These are phyloP conservation scores for Scalesia atractyloides DNA, from an alignment of 129 eudicot species.

Conservation along the genomic window DNA sequence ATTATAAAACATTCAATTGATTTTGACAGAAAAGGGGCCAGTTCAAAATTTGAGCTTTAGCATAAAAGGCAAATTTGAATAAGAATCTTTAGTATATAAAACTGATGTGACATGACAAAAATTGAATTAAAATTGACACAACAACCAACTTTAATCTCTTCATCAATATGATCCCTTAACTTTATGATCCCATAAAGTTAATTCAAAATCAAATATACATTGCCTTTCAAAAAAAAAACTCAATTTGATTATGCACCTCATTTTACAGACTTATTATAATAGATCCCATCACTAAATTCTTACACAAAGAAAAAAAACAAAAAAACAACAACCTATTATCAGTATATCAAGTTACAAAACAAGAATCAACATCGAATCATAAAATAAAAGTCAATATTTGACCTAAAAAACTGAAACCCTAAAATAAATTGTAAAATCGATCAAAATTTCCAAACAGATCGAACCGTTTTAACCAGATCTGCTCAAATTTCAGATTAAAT, in stretches of 20 bases:
- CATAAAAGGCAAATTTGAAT: background rate
- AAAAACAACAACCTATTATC: background rate
- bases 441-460: constrained; percentile 9
- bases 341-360: background rate
- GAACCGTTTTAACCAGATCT: constrained; percentile 23
- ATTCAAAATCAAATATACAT: constrained; percentile 23
- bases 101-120: constrained; percentile 1
- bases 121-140: background rate
- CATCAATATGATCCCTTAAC: background rate
- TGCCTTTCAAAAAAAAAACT: background rate
- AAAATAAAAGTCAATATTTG: background rate
- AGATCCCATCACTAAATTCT: background rate
- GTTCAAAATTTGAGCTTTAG: background rate
- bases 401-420: background rate
- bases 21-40: background rate
- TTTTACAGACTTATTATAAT: background rate
- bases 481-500: constrained; percentile 12
- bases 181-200: background rate
- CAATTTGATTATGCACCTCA: background rate
- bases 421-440: background rate
- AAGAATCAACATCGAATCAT: background rate
- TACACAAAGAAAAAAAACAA: background rate
- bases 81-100: background rate
- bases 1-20: background rate
- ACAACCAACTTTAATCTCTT: background rate